Percentiles rank a stretch among this genome's conserved stretches.
phyloP scores from a whole-genome alignment of 2,329 filamentous ascomycete genomes.

The Diatrype stigma region DNA sequence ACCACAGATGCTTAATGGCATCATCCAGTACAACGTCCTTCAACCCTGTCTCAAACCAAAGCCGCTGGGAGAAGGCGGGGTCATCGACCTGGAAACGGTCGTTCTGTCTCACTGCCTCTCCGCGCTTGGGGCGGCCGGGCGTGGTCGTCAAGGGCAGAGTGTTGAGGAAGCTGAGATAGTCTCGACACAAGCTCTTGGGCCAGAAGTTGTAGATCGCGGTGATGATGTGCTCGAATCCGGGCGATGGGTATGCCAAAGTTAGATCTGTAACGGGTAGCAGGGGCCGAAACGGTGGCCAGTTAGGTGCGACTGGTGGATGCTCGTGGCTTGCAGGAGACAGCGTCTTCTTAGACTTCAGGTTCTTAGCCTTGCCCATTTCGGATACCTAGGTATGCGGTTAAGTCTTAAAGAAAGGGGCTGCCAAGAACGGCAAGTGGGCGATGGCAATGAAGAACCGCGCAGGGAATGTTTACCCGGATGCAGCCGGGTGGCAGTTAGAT shows the following conservation, averaged over 20 bases:
- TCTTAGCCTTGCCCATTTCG: conserved; percentile 4
- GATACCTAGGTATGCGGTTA: neutral
- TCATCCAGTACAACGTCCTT: conserved; percentile 51
- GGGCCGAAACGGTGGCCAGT: conserved; percentile 71
- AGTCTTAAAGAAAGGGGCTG: neutral
- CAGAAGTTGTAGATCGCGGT: conserved; percentile 71
- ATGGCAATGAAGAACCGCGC: no score
- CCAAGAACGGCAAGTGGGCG: no score
- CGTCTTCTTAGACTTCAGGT: conserved; percentile 14
- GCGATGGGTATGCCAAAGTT: conserved; percentile 48
- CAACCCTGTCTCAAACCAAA: conserved; percentile 77
- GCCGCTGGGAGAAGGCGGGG: conserved; percentile 62
- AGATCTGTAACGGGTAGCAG: conserved; percentile 63
- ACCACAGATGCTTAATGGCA: conserved; percentile 42
- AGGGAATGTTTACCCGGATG: no score
- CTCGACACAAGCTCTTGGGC: conserved; percentile 68
- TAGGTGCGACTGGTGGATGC: conserved; percentile 28
- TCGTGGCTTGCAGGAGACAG: conserved; percentile 8
- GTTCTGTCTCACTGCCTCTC: conserved; percentile 80
- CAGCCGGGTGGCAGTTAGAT: no score
- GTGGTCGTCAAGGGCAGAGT: conserved; percentile 69
- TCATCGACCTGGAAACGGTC: conserved; percentile 85
- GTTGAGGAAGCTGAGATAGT: conserved; percentile 68
- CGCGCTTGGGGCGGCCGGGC: conserved; percentile 71
- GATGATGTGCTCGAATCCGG: conserved; percentile 54